Evolutionary conservation across 176 grass and related monocot species (phyloP).

Genomic region (Eragrostis nindensis): DNA sequence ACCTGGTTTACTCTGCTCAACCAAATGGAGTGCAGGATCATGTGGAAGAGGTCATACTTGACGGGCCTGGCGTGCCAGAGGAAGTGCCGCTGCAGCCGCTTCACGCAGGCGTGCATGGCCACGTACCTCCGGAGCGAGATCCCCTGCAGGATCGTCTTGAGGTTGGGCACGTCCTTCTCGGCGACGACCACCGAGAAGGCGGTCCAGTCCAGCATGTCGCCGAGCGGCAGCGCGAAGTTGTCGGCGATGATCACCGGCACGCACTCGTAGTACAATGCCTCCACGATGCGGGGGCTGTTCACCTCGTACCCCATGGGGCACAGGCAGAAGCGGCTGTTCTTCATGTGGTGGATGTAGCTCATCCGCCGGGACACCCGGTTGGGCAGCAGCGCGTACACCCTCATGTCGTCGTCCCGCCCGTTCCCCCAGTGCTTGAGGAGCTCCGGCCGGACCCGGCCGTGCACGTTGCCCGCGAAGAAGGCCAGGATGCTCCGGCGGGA

Average conservation of each 20-base stretch:
- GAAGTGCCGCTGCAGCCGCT: constrained; percentile 79
- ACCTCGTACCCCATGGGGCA: constrained; percentile 94
- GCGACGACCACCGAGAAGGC: constrained; percentile 75
- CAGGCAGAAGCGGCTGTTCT: constrained; percentile 81
- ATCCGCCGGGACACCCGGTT: constrained; percentile 60
- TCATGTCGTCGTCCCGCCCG: constrained; percentile 60
- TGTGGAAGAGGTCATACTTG: constrained; percentile 89
- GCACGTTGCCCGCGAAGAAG: constrained; percentile 83
- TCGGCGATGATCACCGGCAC: constrained; percentile 90
- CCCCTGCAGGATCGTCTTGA: constrained; percentile 69
- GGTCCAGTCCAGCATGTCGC: constrained; percentile 75
- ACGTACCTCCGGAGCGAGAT: constrained; percentile 72
- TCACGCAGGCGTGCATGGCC: constrained; percentile 72
- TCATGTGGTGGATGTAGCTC: constrained; percentile 90
- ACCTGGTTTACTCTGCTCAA: constrained; percentile 67
- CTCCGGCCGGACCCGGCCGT: constrained; percentile 68
- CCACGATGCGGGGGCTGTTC: constrained; percentile 88
- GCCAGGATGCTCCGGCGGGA: constrained; percentile 73
- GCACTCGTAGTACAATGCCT: constrained; percentile 88
- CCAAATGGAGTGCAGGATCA: constrained; percentile 96
- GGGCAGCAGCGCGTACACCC: constrained; percentile 71
- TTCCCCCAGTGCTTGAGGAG: constrained; percentile 66
- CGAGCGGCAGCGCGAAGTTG: constrained; percentile 81
- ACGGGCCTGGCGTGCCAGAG: constrained; percentile 77
- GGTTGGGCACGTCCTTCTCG: constrained; percentile 85